These are phyloP conservation scores for Arthroderma uncinatum DNA, from an alignment of 2,329 filamentous ascomycete genomes.

Conservation along the genomic window DNA sequence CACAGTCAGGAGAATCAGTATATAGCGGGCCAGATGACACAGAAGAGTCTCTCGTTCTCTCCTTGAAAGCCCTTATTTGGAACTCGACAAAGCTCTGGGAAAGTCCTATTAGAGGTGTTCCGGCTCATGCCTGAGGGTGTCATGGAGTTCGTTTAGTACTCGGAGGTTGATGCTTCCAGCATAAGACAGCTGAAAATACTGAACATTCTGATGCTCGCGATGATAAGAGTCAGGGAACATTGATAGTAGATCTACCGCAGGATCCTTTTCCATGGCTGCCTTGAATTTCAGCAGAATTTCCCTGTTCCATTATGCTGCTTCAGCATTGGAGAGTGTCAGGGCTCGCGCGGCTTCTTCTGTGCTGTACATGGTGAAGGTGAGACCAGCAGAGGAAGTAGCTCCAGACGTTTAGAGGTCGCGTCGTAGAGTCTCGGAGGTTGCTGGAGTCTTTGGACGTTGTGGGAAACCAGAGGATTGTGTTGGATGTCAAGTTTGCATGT, in stretches of 20 bases:
- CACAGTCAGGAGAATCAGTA: too few species aligned
- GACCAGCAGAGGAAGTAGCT: too few species aligned
- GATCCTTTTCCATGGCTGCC: conserved; percentile 16
- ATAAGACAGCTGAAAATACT: conserved; percentile 14
- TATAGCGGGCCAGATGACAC: too few species aligned
- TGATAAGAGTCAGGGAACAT: conserved; percentile 17
- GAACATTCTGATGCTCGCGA: conserved; percentile 13
- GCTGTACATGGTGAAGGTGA: too few species aligned
- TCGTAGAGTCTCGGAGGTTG: too few species aligned
- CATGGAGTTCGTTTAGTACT: conserved; percentile 13
- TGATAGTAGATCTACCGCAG: conserved; percentile 18
- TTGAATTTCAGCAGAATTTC: conserved; percentile 18
- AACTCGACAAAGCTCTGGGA: conserved; percentile 22
- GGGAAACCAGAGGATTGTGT: too few species aligned
- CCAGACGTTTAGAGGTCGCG: too few species aligned
- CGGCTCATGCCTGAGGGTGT: conserved; percentile 17
- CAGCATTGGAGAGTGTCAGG: not conserved
- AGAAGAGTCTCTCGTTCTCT: too few species aligned
- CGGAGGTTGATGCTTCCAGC: conserved; percentile 15
- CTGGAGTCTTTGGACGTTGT: too few species aligned
- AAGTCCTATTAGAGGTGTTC: conserved; percentile 22
- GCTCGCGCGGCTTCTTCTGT: not conserved
- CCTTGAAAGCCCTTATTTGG: too few species aligned
- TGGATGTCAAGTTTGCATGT: too few species aligned
- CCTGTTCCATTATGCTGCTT: conserved; percentile 19